phyloP scores from a whole-genome alignment of 306 rosid genomes.

The Hippophae gyantsensis region DNA sequence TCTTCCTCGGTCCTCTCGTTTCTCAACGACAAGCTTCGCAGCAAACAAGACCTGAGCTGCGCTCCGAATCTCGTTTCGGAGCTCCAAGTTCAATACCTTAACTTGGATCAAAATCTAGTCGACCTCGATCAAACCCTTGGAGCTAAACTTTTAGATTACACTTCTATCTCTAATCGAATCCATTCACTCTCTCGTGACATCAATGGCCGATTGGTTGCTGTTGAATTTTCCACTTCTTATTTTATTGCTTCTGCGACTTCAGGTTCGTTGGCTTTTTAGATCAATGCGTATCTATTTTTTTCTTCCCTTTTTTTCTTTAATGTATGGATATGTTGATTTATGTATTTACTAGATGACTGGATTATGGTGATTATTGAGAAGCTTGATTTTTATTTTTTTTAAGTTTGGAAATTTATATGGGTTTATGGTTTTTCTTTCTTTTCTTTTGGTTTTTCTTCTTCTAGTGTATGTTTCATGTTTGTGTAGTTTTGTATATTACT shows the following conservation, averaged over 20 bases:
- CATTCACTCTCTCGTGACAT: constrained; percentile 34
- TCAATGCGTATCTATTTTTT: constrained; percentile 13
- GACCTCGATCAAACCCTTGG: constrained; percentile 54
- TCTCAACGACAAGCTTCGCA: constrained; percentile 39
- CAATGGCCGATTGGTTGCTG: constrained; percentile 29
- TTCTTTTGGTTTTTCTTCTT: too few relatives aligned
- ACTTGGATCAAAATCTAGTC: constrained; percentile 47
- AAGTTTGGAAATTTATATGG: background rate
- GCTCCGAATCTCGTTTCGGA: constrained; percentile 45
- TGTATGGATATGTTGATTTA: constrained; percentile 1
- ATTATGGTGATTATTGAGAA: too few relatives aligned
- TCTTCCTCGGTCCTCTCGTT: constrained; percentile 48
- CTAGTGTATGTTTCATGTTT: too few relatives aligned
- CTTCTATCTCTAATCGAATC: constrained; percentile 49
- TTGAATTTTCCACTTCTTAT: constrained; percentile 41
- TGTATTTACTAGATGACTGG: background rate
- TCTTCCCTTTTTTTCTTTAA: background rate
- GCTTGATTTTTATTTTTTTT: background rate
- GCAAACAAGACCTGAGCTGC: constrained; percentile 23
- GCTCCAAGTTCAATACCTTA: constrained; percentile 49
- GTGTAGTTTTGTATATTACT: too few relatives aligned
- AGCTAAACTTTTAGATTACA: constrained; percentile 41
- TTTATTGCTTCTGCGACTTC: constrained; percentile 14
- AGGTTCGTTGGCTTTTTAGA: constrained; percentile 22
- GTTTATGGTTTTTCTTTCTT: too few relatives aligned